Percentiles rank a stretch among this genome's conserved stretches.
Evolutionary conservation across 2,329 filamentous ascomycete species (phyloP).

Genomic region (Claviceps lovelessii): DNA sequence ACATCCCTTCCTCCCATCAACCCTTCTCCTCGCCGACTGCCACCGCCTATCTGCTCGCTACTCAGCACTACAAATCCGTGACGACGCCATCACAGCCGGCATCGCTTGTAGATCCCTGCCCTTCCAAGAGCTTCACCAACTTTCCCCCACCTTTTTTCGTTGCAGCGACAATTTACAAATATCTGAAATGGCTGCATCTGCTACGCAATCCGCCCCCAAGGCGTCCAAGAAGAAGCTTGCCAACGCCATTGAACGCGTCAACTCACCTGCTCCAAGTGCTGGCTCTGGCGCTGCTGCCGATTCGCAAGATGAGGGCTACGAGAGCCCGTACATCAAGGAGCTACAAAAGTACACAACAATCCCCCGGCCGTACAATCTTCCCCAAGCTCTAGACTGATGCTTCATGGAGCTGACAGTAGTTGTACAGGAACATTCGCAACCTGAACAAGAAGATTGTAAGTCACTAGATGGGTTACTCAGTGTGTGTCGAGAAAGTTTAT

Average conservation of each 20-base stretch:
- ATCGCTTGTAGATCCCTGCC: not conserved
- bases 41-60: not conserved
- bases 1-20: not conserved
- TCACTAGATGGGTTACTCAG: constrained; percentile 9
- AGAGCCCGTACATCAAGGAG: constrained; percentile 74
- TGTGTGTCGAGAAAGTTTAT: not conserved
- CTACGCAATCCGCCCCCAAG: constrained; percentile 48
- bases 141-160: constrained; percentile 5
- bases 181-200: constrained; percentile 45
- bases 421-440: constrained; percentile 68
- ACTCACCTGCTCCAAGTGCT: constrained; percentile 38
- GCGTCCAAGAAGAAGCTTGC: constrained; percentile 52
- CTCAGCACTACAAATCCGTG: not conserved
- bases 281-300: constrained; percentile 36
- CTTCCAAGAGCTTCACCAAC: constrained; percentile 4
- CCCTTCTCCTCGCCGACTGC: not conserved
- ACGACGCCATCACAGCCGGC: not conserved
- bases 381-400: constrained; percentile 14
- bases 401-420: not conserved
- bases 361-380: constrained; percentile 2
- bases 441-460: constrained; percentile 87
- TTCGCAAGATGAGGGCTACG: constrained; percentile 44
- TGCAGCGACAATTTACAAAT: not conserved
- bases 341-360: constrained; percentile 57
- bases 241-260: constrained; percentile 36